These are phyloP conservation scores for Coffea humblotiana DNA, from an alignment of 305 asterid genomes.

Conservation along the genomic window DNA sequence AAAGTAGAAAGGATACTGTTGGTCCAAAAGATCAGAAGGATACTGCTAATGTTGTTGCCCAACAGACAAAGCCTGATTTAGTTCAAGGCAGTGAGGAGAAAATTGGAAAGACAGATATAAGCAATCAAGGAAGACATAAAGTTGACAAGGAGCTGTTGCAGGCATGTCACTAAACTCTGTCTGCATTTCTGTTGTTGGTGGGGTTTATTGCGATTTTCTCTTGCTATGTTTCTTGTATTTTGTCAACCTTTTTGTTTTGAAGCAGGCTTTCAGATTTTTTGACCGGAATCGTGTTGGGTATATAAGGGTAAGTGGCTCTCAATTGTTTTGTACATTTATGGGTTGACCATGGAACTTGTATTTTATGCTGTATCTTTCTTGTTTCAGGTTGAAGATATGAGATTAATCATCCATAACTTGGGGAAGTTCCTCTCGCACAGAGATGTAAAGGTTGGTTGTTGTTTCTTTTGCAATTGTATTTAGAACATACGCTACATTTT, in stretches of 20 bases:
- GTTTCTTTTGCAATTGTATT: constrained; percentile 19
- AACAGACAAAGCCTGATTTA: constrained; percentile 29
- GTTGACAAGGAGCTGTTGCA: constrained; percentile 76
- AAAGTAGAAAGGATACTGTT: constrained; percentile 29
- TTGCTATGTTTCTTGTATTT: background rate
- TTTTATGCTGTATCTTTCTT: background rate
- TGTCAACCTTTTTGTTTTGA: constrained; percentile 13
- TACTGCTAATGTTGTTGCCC: constrained; percentile 31
- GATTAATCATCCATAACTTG: constrained; percentile 77
- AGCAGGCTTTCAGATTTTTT: constrained; percentile 95
- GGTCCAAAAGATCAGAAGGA: constrained; percentile 38
- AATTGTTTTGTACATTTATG: background rate
- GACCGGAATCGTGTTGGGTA: constrained; percentile 87
- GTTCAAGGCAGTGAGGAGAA: constrained; percentile 42
- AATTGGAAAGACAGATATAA: constrained; percentile 42
- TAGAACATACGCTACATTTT: background rate
- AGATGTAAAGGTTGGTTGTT: constrained; percentile 75
- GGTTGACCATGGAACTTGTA: background rate
- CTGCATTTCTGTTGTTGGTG: background rate
- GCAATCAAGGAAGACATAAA: constrained; percentile 32
- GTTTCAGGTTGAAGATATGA: constrained; percentile 87
- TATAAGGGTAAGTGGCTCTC: constrained; percentile 55
- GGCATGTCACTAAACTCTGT: constrained; percentile 39
- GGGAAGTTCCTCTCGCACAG: constrained; percentile 81
- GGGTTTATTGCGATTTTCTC: background rate